Base-by-base conservation (phyloP, 768 basidiomycete genomes). In the Kwoniella shandongensis region DNA sequence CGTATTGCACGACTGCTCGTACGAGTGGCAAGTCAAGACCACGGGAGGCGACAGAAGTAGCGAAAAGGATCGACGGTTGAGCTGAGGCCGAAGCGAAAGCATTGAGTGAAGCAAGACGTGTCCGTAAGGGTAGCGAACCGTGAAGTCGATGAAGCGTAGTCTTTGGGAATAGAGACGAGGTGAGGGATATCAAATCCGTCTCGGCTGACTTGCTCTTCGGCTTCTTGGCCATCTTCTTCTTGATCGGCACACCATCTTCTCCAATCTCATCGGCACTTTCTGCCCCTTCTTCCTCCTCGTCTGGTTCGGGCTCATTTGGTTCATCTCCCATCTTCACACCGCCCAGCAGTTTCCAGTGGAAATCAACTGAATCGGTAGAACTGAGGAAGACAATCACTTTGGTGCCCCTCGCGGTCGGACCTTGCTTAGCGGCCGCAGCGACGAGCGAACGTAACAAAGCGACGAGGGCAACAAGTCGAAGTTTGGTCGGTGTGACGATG, bases 31-130 rank as follows among this genome's bases (percentile, higher is more conserved):
- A 80, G 78, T 98, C 94, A 23, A 99, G 83, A 72, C 96, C 96
- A 72, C 96, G 90, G n/a, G 96, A 92, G 2, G 96, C 96, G 49
- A 99, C 93, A 8, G 91, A 94, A 1, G 96, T 99, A 74, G 93
- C 97, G 42, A 98, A 81, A 3, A 99, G 81, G 46, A 99, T 82
- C 1, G 92, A 86, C 3, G 85, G 76, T 65, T 48, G 66, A 10
- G 52, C 47, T 15, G 72, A 70, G 7, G 63, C 32, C 2, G 62
- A 30, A n/a, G 90, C 83, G 77, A 98, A 99, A 1, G 83, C 84
- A 11, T 83, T 85, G n/a, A 99, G 79, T 2, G 91, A 89, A 4
- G 86, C 83, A 23, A 89, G 81, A 63, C 96, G 91, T 13, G 83
- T 85, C 22, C 82, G 79, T 1, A 89, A 86, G 0, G 92, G 86